Evolutionary conservation across 108 stramenopile species (phyloP), one percentile per base, ranked within the genome.

Genomic region (Stephanodiscus minutulus): DNA sequence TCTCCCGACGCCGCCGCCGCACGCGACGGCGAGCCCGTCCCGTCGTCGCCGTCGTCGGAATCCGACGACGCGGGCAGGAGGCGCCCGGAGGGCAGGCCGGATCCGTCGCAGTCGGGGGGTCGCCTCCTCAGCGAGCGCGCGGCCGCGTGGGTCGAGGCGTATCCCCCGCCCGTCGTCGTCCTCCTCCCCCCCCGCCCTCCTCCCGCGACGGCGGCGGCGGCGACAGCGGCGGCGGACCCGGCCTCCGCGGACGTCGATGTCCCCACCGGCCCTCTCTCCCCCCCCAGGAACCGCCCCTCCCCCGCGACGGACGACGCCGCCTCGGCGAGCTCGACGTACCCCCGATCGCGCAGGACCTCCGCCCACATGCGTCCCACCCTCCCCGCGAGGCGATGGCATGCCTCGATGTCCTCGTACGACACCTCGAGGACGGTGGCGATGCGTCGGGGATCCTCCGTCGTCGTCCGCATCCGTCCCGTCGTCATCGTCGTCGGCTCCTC

Each of bases 71-170:
- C 55, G 1, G 43, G 41, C 1, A 73, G 55, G 37, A 73, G 55
- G 37, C 33, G 20, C n/a, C 47, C 8, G 17, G 27, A 59, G 12
- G 78, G 67, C 11, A 62, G 25, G 20, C 72, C 72, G n/a, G 78
- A 70, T 48, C 66, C 66, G 57, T 79, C 71, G 49, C 71, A 79
- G 57, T 79, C 78, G 21, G 66, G 61, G 24, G 61, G 36, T 33
- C 73, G 69, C 20, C 78, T 31, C 7, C 61, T 18, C 29, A 73
- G 3, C n/a, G 66, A 62, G 29, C 57, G 70, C 31, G 73, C 36
- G 39, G 71, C 70, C 28, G 71, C 50, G 56, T 79, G 43, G 20
- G 64, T 25, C 5, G 70, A 61, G 12, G 37, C 49, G 41, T 56
- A 62, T 13, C 54, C 7, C 52, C 53, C 11, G 1, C 35, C 25